Percentiles rank a stretch among this genome's conserved stretches.
Conservation (phyloP, 208 protist genomes). For the Porcisia deanei region DNA sequence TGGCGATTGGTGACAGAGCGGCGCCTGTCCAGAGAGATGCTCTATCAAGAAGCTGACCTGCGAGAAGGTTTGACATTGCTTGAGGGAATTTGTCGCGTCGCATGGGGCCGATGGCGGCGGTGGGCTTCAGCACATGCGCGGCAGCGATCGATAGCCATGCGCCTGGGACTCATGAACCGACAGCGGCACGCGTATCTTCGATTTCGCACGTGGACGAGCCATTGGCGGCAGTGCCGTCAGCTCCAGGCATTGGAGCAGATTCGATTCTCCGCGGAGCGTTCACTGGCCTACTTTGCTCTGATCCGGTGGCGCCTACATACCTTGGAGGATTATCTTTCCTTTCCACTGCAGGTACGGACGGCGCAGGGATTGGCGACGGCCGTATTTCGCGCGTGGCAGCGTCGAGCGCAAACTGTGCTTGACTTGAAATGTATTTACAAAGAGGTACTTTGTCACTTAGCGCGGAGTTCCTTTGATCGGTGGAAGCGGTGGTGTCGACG, state of each 20-base stretch:
- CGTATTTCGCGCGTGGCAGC: conserved; percentile 25
- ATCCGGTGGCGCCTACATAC: conserved; percentile 22
- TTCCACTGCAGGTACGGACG: conserved; percentile 15
- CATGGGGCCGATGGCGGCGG: conserved; percentile 21
- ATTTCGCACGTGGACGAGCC: conserved; percentile 2
- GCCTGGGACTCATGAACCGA: conserved; percentile 17
- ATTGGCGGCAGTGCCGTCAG: neutral
- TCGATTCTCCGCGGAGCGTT: conserved; percentile 20
- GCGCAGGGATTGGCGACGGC: conserved; percentile 9
- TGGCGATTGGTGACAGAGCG: conserved; percentile 29
- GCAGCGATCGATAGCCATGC: conserved; percentile 3
- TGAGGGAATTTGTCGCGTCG: conserved; percentile 7
- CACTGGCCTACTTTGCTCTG: conserved; percentile 21
- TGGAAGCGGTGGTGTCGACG: conserved; percentile 39
- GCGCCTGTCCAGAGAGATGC: conserved; percentile 22
- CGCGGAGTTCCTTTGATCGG: conserved; percentile 11
- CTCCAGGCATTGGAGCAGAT: conserved; percentile 13
- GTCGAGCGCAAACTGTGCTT: neutral
- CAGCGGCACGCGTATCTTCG: conserved; percentile 20
- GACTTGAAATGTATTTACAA: conserved; percentile 16
- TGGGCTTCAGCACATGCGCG: conserved; percentile 6
- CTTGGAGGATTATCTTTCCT: conserved; percentile 9
- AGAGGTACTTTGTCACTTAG: conserved; percentile 19
- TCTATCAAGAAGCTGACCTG: conserved; percentile 15
- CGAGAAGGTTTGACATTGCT: conserved; percentile 14